Conservation (phyloP, 2,329 filamentous ascomycete genomes). For the Akanthomyces uredinophilus region DNA sequence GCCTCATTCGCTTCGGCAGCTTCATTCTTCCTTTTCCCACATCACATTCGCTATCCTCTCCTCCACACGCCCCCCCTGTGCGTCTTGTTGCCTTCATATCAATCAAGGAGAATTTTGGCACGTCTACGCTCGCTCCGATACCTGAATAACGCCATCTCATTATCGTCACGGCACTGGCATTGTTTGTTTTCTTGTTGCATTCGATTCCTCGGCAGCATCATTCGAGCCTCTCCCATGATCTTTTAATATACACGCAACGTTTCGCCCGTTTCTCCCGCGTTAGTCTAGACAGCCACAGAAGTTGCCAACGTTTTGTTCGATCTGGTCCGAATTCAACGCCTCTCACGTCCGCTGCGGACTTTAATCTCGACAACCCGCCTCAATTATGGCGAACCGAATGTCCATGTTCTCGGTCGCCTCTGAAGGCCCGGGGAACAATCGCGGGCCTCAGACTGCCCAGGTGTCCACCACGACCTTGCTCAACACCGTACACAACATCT, state of each 20-base stretch:
- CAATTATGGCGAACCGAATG: constrained; percentile 57
- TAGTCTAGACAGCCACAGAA: not conserved
- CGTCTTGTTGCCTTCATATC: not conserved
- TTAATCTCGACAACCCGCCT: constrained; percentile 17
- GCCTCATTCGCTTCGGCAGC: constrained; percentile 58
- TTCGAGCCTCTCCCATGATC: not conserved
- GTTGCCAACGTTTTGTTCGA: not conserved
- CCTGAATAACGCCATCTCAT: not conserved
- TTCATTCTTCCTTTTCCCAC: constrained; percentile 32
- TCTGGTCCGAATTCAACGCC: constrained; percentile 15
- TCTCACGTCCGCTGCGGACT: constrained; percentile 36
- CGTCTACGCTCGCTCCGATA: not conserved
- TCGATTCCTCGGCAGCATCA: not conserved
- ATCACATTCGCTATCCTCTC: constrained; percentile 4
- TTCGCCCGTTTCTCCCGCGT: not conserved
- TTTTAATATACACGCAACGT: not conserved
- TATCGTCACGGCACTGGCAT: not conserved
- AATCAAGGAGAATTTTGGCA: not conserved
- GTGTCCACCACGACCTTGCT: constrained; percentile 90
- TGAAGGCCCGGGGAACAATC: constrained; percentile 54
- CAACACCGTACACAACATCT: constrained; percentile 86
- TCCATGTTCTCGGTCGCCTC: constrained; percentile 66
- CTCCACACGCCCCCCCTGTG: not conserved
- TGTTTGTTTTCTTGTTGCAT: not conserved
- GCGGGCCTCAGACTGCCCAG: constrained; percentile 66